Evolutionary conservation across 2,329 filamentous ascomycete genomes (phyloP), one percentile per base, ranked within the genome.

Genomic region (Alternaria atra): DNA sequence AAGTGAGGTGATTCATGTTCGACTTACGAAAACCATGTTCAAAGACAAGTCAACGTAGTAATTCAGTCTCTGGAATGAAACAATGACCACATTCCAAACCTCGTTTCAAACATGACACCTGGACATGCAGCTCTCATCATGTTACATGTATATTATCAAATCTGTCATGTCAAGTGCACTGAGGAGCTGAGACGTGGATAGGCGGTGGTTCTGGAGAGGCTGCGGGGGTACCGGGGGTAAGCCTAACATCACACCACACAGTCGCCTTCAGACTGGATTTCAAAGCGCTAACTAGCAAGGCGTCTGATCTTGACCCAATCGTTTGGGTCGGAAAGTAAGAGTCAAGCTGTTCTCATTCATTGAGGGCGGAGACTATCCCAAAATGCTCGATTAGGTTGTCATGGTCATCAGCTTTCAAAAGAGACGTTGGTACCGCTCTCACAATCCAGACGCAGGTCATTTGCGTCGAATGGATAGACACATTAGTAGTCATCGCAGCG

Each of bases 201-300:
- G 6, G 17, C 30, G 32, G 17, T 34, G 29, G 30, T 7, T 51
- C 15, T 9, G 17, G 27, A 35, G 44, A 7, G 47, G n/a, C 50
- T 20, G 35, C 56, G 63, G 60, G 55, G 17, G 43, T 65, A 63
- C 9, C 60, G 63, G 63, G 55, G 54, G 50, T 63, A 63, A 55
- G 47, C 39, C 42, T 27, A 44, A 40, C 37, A 58, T 37, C 12
- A 34, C 43, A 53, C 29, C 25, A 56, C 25, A n/a, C 30, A 9
- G 37, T 40, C 23, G 13, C 23, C 25, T 20, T 20, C n/a, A 43
- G 37, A 51, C 27, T 29, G 9, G 29, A 58, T 54, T 61, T 60
- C 56, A 52, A 60, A 57, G 52, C 56, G 15, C 29, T 50, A 10
- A n/a, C 15, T 37, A 29, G 30, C 35, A 20, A 42, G 42, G 25